Evolutionary conservation across 768 basidiomycete genomes (phyloP), one percentile per base, ranked within the genome.

Genomic region (Galerina marginata): DNA sequence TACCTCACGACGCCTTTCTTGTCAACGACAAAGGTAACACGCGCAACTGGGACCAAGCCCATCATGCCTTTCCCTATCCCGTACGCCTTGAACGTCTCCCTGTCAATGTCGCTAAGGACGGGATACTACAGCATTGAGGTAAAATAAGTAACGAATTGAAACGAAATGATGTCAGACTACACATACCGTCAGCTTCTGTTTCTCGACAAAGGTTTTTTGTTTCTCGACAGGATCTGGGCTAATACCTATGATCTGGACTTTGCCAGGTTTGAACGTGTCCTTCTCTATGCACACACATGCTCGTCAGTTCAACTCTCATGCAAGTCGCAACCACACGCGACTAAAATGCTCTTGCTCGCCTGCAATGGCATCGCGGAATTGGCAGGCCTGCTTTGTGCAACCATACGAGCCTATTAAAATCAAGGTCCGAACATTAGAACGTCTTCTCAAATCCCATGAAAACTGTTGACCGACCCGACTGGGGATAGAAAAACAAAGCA

Each of bases 311-410:
- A 39, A 20, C 59, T 15, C 36, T n/a, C 37, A 43, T 59, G 42
- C 14, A 49, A 39, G 61, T 46, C 12, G 38, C 11, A 37, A 16
- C 47, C 51, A 47, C 36, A n/a, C 20, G 52, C 43, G 15, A n/a
- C 33, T 53, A 52, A 49, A 47, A 48, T 49, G 23, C 56, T 56
- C 4, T 23, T 3, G 70, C 83, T 57, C 58, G 90, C 90, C 85
- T 38, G 78, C 83, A 44, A 91, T 74, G 3, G 91, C 91, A 76
- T 95, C 90, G 25, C 93, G 84, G 73, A 95, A 93, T 54, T 86
- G 81, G 67, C 92, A 93, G 1, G 89, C 92, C 72, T 95, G 87
- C 67, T 83, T 87, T 15, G 91, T 95, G 73, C 93, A 94, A 5
- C 89, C 92, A 52, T 78, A 87, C 2, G 91, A 85, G 6, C 88